Percentiles rank a stretch among this genome's conserved stretches.
Evolutionary conservation across 225 moss, liverwort and hornwort species (phyloP).

Genomic region (Pseudisothecium myosuroides): DNA sequence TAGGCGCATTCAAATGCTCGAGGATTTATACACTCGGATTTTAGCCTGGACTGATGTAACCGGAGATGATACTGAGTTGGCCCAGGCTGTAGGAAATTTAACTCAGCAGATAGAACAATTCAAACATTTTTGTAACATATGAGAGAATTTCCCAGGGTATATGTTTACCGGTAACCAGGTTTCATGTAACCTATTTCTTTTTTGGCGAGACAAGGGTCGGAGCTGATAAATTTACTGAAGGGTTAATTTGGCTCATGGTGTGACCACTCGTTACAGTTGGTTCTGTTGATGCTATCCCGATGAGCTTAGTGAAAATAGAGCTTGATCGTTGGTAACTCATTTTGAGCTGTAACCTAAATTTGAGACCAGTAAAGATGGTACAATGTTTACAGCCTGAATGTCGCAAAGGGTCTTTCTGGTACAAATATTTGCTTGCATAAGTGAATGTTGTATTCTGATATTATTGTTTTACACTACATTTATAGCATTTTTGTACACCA

Average conservation of each 20-base stretch:
- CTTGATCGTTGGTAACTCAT: not conserved
- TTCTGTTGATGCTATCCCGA: not conserved
- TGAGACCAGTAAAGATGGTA: not conserved
- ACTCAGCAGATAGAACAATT: slow-evolving; percentile 1
- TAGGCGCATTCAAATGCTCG: slow-evolving; percentile 9
- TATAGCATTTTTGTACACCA: not conserved
- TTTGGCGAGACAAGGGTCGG: not conserved
- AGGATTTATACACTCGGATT: slow-evolving; percentile 7
- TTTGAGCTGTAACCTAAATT: not conserved
- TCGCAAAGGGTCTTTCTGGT: not conserved
- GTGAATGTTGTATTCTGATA: not conserved
- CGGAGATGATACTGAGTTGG: not conserved
- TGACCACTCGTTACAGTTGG: not conserved
- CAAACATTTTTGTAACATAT: slow-evolving; percentile 3
- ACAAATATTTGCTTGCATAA: not conserved
- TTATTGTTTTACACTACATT: not conserved
- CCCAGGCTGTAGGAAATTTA: slow-evolving; percentile 2
- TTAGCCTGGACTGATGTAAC: slow-evolving; percentile 2
- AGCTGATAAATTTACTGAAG: not conserved
- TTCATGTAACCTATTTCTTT: not conserved
- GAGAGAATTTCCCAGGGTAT: not conserved
- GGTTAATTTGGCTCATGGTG: not conserved
- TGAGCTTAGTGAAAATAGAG: not conserved
- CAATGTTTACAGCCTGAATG: not conserved
- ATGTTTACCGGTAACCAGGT: not conserved